A percentile compares a stretch with the other conserved stretches of the same genome.
Conservation (phyloP, 345 rosid species). For the Acer campestre region DNA sequence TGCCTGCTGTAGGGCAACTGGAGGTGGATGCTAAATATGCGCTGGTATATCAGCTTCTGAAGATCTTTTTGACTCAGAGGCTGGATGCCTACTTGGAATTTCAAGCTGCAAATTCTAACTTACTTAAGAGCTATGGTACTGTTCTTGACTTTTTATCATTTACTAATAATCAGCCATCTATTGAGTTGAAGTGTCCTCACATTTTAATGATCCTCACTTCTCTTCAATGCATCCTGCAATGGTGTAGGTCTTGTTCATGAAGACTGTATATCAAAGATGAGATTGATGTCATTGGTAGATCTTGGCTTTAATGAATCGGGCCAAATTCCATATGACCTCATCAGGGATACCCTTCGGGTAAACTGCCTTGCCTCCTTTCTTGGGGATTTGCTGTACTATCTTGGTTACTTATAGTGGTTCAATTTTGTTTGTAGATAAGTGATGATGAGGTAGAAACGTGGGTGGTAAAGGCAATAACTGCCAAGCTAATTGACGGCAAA, state of each 20-base stretch:
- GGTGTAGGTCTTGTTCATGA: conserved; percentile 79
- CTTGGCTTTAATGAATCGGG: conserved; percentile 74
- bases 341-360: conserved; percentile 76
- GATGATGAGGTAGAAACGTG: conserved; percentile 87
- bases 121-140: conserved; percentile 75
- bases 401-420: conserved; percentile 10
- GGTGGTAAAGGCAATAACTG: conserved; percentile 87
- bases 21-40: conserved; percentile 80
- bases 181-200: background rate
- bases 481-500: conserved; percentile 76
- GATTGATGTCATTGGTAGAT: conserved; percentile 79
- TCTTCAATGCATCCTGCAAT: conserved; percentile 9
- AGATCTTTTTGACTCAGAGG: conserved; percentile 78
- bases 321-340: conserved; percentile 63
- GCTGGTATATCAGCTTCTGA: conserved; percentile 74
- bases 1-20: conserved; percentile 83
- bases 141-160: background rate
- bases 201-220: background rate
- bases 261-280: conserved; percentile 87
- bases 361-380: conserved; percentile 13
- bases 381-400: conserved; percentile 2
- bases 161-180: background rate
- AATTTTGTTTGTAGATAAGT: conserved; percentile 47
- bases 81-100: conserved; percentile 80
- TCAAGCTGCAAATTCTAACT: conserved; percentile 66